Percentiles rank a stretch among this genome's conserved stretches.
phyloP scores from a whole-genome alignment of 495 filamentous ascomycete genomes.

The Penicillium silybi region DNA sequence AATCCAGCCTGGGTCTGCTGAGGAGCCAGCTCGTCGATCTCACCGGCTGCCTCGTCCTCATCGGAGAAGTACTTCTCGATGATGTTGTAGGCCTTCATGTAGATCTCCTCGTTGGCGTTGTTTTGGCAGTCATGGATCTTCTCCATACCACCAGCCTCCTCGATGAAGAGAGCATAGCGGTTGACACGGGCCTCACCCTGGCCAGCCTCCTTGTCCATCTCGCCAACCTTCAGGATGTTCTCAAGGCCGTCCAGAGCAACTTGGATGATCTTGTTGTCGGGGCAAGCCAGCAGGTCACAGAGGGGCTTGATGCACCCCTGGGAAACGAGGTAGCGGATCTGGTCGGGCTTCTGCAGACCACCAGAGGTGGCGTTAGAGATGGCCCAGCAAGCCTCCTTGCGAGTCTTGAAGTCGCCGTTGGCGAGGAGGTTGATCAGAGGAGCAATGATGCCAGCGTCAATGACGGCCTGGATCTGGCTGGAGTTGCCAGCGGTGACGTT shows the following conservation, averaged over 20 bases:
- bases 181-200: slow-evolving; percentile 77
- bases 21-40: slow-evolving; percentile 66
- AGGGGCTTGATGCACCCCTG: slow-evolving; percentile 97
- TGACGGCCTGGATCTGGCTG: slow-evolving; percentile 93
- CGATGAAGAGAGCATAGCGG: slow-evolving; percentile 95
- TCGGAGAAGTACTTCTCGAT: slow-evolving; percentile 99
- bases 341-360: slow-evolving; percentile 96
- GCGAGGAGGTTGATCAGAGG: slow-evolving; percentile 93
- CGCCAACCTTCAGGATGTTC: slow-evolving; percentile 99
- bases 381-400: slow-evolving; percentile 99
- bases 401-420: slow-evolving; percentile 97
- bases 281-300: slow-evolving; percentile 92
- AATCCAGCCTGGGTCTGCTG: slow-evolving; percentile 71
- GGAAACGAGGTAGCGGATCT: slow-evolving; percentile 90
- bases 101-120: slow-evolving; percentile 99
- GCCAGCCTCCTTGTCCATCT: slow-evolving; percentile 92
- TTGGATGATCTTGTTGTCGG: slow-evolving; percentile 99
- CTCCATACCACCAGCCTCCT: slow-evolving; percentile 98
- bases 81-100: slow-evolving; percentile 99
- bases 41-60: slow-evolving; percentile 83
- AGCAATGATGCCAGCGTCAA: slow-evolving; percentile 95
- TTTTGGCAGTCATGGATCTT: slow-evolving; percentile 99
- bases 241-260: slow-evolving; percentile 97
- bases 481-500: slow-evolving; percentile 99
- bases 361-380: slow-evolving; percentile 99